Percentiles rank a stretch among this genome's conserved stretches.
These are phyloP conservation scores for Primulina eburnea DNA, from an alignment of 257 asterid genomes.

Conservation along the genomic window DNA sequence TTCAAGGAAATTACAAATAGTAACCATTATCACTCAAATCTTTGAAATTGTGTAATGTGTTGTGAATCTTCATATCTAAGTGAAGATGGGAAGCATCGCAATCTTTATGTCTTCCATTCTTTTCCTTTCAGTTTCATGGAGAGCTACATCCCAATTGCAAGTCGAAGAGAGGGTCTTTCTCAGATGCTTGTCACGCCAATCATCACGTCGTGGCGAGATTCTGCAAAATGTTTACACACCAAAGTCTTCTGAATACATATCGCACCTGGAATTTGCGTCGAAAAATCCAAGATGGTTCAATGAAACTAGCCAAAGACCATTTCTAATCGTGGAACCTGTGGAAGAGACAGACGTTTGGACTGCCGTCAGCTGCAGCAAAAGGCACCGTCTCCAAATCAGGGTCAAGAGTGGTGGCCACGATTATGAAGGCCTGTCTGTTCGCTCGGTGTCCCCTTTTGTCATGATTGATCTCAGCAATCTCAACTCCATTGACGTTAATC, in stretches of 20 bases:
- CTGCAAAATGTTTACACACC: slow-evolving; percentile 13
- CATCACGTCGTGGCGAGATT: background rate
- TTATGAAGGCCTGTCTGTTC: slow-evolving; percentile 24
- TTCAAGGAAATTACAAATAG: no score
- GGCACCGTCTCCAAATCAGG: background rate
- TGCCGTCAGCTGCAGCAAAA: slow-evolving; percentile 15
- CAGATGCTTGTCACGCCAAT: background rate
- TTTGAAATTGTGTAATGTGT: no score
- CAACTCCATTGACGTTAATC: background rate
- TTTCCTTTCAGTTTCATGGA: no score
- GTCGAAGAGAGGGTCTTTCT: no score
- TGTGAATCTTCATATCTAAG: background rate
- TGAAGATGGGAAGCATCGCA: no score
- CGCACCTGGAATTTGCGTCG: slow-evolving; percentile 8
- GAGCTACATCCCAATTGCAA: no score
- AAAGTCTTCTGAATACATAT: slow-evolving; percentile 1
- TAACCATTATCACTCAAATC: background rate
- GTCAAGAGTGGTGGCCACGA: slow-evolving; percentile 26
- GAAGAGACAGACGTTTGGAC: slow-evolving; percentile 1
- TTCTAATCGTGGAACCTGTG: background rate
- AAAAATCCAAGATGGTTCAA: slow-evolving; percentile 24
- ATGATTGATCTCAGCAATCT: slow-evolving; percentile 20
- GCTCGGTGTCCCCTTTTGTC: background rate
- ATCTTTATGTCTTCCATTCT: no score
- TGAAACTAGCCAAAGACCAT: slow-evolving; percentile 2